Evolutionary conservation across 2,329 filamentous ascomycete species (phyloP).

Genomic region (Incumbomyces lentus): DNA sequence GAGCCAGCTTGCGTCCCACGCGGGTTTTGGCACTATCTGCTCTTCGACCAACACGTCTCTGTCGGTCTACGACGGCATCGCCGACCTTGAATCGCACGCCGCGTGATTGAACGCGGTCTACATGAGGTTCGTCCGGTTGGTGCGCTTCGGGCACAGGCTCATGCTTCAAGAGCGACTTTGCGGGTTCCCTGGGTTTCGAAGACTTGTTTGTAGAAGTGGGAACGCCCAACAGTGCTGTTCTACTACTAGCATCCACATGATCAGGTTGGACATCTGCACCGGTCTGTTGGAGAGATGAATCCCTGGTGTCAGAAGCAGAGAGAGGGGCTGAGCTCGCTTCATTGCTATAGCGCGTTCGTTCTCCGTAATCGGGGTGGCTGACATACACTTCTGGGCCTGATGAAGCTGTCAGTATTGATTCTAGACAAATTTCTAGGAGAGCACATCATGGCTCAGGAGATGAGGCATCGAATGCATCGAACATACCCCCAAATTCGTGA

Average conservation of each 20-base stretch:
- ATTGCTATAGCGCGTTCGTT: background rate
- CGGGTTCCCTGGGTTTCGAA: background rate
- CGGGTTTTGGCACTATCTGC: constrained; percentile 28
- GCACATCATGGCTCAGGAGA: constrained; percentile 10
- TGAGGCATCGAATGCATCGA: constrained; percentile 19
- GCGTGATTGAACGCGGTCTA: constrained; percentile 4
- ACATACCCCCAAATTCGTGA: constrained; percentile 12
- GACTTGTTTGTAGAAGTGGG: background rate
- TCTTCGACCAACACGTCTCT: constrained; percentile 30
- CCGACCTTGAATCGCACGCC: constrained; percentile 34
- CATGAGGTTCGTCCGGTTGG: constrained; percentile 3
- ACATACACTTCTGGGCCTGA: background rate
- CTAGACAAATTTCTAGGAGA: too few relatives aligned
- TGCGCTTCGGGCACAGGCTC: constrained; percentile 15
- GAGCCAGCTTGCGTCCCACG: constrained; percentile 26
- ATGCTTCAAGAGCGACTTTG: constrained; percentile 12
- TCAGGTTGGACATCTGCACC: constrained; percentile 3
- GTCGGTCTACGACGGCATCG: constrained; percentile 32
- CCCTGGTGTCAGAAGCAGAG: constrained; percentile 1
- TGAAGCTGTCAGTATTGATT: too few relatives aligned
- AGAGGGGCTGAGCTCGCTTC: background rate
- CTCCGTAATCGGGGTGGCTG: background rate
- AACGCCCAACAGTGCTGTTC: constrained; percentile 10
- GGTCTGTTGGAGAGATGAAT: background rate
- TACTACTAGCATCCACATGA: constrained; percentile 14